Evolutionary conservation across 768 basidiomycete genomes (phyloP), one percentile per base, ranked within the genome.

Genomic region (Tricholoma matsutake): DNA sequence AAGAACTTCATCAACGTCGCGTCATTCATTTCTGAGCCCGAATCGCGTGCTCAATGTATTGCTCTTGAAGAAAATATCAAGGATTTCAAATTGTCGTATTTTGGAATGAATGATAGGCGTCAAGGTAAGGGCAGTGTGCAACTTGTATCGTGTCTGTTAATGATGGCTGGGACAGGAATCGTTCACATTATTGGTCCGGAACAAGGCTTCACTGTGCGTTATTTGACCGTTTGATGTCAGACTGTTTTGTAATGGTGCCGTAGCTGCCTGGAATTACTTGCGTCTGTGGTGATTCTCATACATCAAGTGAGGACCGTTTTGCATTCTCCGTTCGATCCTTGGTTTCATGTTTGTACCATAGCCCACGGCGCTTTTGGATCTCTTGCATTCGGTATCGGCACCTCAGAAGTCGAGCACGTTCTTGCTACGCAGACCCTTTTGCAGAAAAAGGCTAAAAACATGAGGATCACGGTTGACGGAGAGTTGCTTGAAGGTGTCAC

Each of bases 331-430:
- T 62, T 25, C 25, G 32, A 10, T 22, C 56, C 25, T 43, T 2
- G n/a, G 49, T 32, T 45, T 53, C 29, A 53, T 8, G 32, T 28
- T 37, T 20, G 39, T 54, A 56, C 47, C 35, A 11, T 61, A 92
- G 90, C 94, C 11, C 94, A 96, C 71, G 94, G 94, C 54, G 94
- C 94, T 2, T 96, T 96, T 70, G 94, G 94, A 52, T 93, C 94
- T 52, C 82, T 96, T 63, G 94, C 94, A 0, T 96, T 95, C 68
- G 94, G 94, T 62, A 95, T 96, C 67, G 94, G 94, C 41, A 96
- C 94, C 11, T 94, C 92, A 54, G 93, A 96, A 71, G 94, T 96
- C 67, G 94, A 96, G 71, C 94, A 96, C 71, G 94, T 95, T 64
- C 87, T 96, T 53, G 94, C 94, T 13, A 96, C 94, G 7, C 94